These are phyloP conservation scores for Asparagopsis taxiformis DNA, from an alignment of 31 red algal genomes.

Conservation along the genomic window DNA sequence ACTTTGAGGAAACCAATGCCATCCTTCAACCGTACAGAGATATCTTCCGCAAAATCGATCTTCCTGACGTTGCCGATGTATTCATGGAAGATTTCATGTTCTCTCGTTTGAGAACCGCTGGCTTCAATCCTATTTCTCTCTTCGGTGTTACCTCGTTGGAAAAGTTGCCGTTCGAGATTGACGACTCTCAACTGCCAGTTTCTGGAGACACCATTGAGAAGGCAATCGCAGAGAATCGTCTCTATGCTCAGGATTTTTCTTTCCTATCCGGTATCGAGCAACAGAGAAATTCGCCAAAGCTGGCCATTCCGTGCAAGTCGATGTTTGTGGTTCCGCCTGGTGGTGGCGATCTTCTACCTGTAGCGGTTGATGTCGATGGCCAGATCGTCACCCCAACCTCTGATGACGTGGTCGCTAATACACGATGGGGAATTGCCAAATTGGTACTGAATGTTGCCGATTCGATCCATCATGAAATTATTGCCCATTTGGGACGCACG, in stretches of 20 bases:
- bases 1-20: constrained; percentile 10
- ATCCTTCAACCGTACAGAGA: constrained; percentile 13
- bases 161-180: too few relatives aligned
- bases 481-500: too few relatives aligned
- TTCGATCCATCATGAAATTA: too few relatives aligned
- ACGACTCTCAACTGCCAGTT: too few relatives aligned
- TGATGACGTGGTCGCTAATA: too few relatives aligned
- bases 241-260: constrained; percentile 25
- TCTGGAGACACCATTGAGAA: too few relatives aligned
- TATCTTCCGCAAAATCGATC: not conserved
- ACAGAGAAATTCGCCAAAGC: not conserved
- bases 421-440: too few relatives aligned
- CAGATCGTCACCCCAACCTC: too few relatives aligned
- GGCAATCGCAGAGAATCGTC: too few relatives aligned
- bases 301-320: not conserved
- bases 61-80: constrained; percentile 1
- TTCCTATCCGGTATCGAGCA: constrained; percentile 3
- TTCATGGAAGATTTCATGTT: constrained; percentile 26
- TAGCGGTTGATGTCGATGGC: constrained; percentile 26
- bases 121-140: constrained; percentile 22
- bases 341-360: constrained; percentile 23
- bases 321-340: too few relatives aligned
- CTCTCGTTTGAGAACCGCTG: not conserved
- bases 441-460: too few relatives aligned
- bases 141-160: not conserved